A percentile compares a stretch with the other conserved stretches of the same genome.
These are phyloP conservation scores for Tuber umbilicatum DNA, from an alignment of 495 filamentous ascomycete species.

Conservation along the genomic window DNA sequence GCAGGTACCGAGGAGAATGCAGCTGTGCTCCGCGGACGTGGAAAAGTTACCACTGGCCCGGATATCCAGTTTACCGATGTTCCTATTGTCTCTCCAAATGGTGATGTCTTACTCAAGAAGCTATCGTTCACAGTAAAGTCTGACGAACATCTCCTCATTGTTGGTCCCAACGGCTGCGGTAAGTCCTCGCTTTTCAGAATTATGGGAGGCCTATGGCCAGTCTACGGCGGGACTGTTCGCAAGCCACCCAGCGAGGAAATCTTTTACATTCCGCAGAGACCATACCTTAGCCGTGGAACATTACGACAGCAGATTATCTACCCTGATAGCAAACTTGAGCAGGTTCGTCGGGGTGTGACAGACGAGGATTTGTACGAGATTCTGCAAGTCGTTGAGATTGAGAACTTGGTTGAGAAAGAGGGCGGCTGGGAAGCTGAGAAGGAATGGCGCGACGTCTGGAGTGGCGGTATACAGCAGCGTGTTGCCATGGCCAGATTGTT, in stretches of 20 bases:
- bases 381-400: conserved; percentile 71
- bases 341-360: conserved; percentile 75
- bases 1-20: conserved; percentile 70
- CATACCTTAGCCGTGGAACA: conserved; percentile 81
- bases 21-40: conserved; percentile 70
- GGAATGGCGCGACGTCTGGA: conserved; percentile 90
- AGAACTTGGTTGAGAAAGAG: conserved; percentile 71
- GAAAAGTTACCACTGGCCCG: conserved; percentile 65
- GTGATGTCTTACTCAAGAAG: conserved; percentile 75
- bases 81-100: conserved; percentile 96
- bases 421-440: conserved; percentile 89
- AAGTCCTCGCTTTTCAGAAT: conserved; percentile 95
- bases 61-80: conserved; percentile 85
- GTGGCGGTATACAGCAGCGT: conserved; percentile 88
- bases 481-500: conserved; percentile 95
- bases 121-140: conserved; percentile 79
- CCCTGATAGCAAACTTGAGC: conserved; percentile 78
- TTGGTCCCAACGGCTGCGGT: conserved; percentile 94
- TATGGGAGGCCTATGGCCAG: conserved; percentile 95
- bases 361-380: conserved; percentile 74
- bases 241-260: conserved; percentile 86
- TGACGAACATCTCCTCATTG: conserved; percentile 85
- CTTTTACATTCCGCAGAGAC: conserved; percentile 96
- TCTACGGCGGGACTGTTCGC: conserved; percentile 85
- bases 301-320: conserved; percentile 95